Evolutionary conservation across 495 filamentous ascomycete species (phyloP).

Genomic region (Podospora pseudopauciseta): DNA sequence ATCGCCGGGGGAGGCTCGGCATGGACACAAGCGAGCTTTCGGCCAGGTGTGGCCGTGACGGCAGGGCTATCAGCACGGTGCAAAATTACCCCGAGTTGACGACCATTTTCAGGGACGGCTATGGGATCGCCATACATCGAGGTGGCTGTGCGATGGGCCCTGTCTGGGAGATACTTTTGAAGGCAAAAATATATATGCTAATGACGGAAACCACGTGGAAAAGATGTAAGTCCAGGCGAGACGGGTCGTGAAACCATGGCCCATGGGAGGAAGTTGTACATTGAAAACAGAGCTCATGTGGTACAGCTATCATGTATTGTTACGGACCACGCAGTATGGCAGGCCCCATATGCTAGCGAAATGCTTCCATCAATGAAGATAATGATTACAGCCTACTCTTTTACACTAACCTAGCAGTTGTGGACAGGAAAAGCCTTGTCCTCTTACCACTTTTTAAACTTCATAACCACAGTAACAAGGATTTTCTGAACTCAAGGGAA

Average conservation of each 20-base stretch:
- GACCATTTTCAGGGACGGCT: not conserved
- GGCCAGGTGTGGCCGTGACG: not conserved
- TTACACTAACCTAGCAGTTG: no score
- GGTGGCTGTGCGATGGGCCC: conserved; percentile 14
- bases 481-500: not conserved
- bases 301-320: not conserved
- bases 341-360: not conserved
- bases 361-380: not conserved
- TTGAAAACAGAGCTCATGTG: not conserved
- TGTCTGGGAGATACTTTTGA: not conserved
- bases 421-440: no score
- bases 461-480: not conserved
- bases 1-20: not conserved
- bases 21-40: not conserved
- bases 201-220: not conserved
- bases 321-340: no score
- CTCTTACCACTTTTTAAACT: not conserved
- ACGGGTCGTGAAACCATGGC: not conserved
- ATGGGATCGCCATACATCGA: conserved; percentile 1
- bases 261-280: not conserved
- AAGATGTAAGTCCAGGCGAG: not conserved
- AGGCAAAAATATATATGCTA: not conserved
- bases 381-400: not conserved
- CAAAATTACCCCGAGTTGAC: conserved; percentile 17
- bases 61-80: conserved; percentile 20